Base-by-base conservation (phyloP, 129 eudicot species). In the Flaveria bidentis region DNA sequence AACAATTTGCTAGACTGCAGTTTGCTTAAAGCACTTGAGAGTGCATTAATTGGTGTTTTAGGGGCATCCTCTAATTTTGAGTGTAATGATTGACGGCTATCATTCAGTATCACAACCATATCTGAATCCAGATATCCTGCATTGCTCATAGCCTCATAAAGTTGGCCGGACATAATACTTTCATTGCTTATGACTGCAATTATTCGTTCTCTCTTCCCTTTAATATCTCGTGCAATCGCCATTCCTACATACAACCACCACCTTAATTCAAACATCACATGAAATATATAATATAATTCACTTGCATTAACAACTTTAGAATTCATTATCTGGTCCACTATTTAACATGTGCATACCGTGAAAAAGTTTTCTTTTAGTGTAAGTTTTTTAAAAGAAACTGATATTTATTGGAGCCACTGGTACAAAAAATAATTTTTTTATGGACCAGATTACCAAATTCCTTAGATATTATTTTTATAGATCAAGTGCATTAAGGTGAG, bases 141-240 rank as follows among this genome's bases (percentile, higher is more conserved):
- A 82, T 93, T 93, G 75, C 96, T 86, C 98, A 93, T 93, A 30
- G 98, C 98, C 89, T 93, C 98, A 50, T 93, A 93, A 74, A 90
- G 88, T 76, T 93, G 98, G 23, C 98, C 98, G 47, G 89, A 85
- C 93, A 84, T 86, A 17, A 87, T 88, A 9, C 88, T 84, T 78
- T 86, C 92, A 76, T 90, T 90, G 84, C 90, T 93, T 72, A 93
- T 93, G 30, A 93, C 90, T 36, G 96, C 78, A 83, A 93, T 95
- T 81, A 93, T 60, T 25, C 95, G 95, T 72, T 93, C 92, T 63
- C 84, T 80, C 72, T 82, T 93, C 64, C 94, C 96, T 83, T 90
- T 90, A 62, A 90, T 78, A 83, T 93, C 98, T 36, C 98, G 87
- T 64, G 98, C 98, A 82, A 88, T 87, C 15, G 98, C 98, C 90